Base-by-base conservation (phyloP, 2,329 filamentous ascomycete species). In the Ophiocordyceps camponoti-leonardi region DNA sequence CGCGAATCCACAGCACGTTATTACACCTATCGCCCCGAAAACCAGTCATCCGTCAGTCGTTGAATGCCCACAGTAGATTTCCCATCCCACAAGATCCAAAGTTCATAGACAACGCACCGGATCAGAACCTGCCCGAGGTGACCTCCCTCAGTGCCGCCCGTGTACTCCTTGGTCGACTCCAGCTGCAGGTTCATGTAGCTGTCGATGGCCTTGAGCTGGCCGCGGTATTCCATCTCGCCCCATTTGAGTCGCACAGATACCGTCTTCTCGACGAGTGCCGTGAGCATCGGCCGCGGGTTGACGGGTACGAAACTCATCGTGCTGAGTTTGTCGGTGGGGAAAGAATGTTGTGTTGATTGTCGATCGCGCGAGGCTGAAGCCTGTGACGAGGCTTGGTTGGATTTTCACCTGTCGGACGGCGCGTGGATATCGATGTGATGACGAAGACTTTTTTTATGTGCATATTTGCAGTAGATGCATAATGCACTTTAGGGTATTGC, bases 111-210 rank as follows among this genome's bases (percentile, higher is more conserved):
- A 23, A 23, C 69, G 49, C 65, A 93, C 83, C 90, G 73, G 58
- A 98, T 96, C 56, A 98, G 65, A 42, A 98, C 88, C 66, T 94
- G 83, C 7, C 92, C 92, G 52, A 98, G 67, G 43, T 77, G 77
- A 47, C 87, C 90, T 33, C 83, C 86, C 61, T 79, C 81, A 73
- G 93, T 84, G 54, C 86, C 82, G 60, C 87, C 79, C 58, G 94
- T 84, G 66, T 82, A 95, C 66, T 98, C 92, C 67, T 94, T 85
- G 44, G 90, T 88, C 56, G 83, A 81, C 53, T 81, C 79, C 51
- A 98, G 76, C 68, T 96, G 87, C 52, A 98, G 80, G 70, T 98
- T 98, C 90, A 98, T 96, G 72, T 98, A 98, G 60, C 84, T 87
- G 69, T 98, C 92, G 59, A 94, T 85, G 56, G 83, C 90, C 59